Percentiles rank a stretch among this genome's conserved stretches.
Conservation (phyloP, 352 stramenopile genomes). For the Lagenidium sp. region DNA sequence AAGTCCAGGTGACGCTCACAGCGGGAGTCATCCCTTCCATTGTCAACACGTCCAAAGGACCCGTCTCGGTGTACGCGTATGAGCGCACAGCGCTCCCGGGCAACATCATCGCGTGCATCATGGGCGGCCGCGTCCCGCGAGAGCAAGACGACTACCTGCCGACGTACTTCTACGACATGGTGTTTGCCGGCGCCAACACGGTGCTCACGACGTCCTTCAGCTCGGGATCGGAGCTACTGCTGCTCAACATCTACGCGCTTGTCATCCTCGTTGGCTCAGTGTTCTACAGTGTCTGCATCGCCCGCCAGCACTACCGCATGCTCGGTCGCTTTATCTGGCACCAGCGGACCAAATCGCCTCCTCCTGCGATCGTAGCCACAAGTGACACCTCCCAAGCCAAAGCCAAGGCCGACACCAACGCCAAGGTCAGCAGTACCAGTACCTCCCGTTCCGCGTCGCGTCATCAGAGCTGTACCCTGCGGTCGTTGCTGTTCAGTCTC, state of each 20-base stretch:
- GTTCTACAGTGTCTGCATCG: conserved; percentile 6
- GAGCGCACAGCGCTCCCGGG: conserved; percentile 2
- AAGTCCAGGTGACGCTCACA: neutral
- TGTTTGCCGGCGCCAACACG: conserved; percentile 7
- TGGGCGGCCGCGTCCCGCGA: conserved; percentile 8
- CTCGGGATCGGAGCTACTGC: conserved; percentile 9
- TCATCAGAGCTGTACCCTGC: too few species aligned
- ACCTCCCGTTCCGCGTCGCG: too few species aligned
- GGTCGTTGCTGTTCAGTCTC: neutral
- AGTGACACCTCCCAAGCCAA: too few species aligned
- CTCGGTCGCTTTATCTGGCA: neutral
- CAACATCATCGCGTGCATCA: conserved; percentile 6
- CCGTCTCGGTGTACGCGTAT: neutral
- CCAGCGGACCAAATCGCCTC: neutral
- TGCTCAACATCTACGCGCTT: conserved; percentile 13
- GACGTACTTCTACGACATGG: conserved; percentile 8
- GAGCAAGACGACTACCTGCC: conserved; percentile 6
- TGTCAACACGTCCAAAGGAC: neutral
- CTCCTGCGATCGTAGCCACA: too few species aligned
- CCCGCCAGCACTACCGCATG: neutral
- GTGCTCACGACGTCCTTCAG: conserved; percentile 11
- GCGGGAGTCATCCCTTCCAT: neutral
- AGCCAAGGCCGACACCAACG: too few species aligned
- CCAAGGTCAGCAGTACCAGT: too few species aligned
- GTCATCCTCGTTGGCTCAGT: conserved; percentile 8